Evolutionary conservation across 2,329 filamentous ascomycete genomes (phyloP).

Genomic region (Colletotrichum sp.): DNA sequence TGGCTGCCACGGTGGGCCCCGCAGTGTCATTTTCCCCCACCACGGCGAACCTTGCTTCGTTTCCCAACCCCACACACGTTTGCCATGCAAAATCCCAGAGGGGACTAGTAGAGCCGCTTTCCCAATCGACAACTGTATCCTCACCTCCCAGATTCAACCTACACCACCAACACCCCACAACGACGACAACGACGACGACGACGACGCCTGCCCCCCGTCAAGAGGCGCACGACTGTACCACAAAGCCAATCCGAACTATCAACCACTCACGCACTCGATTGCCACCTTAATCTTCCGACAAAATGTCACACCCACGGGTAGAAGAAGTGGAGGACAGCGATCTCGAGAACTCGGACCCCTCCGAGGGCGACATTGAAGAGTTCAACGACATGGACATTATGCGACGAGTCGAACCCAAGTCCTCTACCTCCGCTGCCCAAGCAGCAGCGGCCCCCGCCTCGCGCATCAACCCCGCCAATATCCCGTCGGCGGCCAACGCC

Average conservation of each 20-base stretch:
- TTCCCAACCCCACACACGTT: constrained; percentile 9
- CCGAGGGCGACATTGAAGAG: constrained; percentile 80
- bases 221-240: neutral
- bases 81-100: constrained; percentile 17
- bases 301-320: constrained; percentile 84
- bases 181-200: neutral
- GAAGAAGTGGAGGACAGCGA: constrained; percentile 91
- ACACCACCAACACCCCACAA: neutral
- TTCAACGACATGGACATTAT: constrained; percentile 63
- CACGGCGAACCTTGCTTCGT: constrained; percentile 3
- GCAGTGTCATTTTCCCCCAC: neutral
- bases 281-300: neutral
- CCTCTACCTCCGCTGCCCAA: constrained; percentile 17
- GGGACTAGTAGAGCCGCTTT: constrained; percentile 13
- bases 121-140: constrained; percentile 14
- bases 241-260: neutral
- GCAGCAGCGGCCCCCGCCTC: constrained; percentile 24
- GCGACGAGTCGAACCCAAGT: constrained; percentile 42
- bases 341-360: constrained; percentile 75
- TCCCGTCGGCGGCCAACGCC: constrained; percentile 32
- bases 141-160: constrained; percentile 8
- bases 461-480: constrained; percentile 36
- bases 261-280: neutral
- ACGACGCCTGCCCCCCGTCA: neutral
- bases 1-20: neutral